phyloP scores from a whole-genome alignment of 805 yeast species.

The Candida takata region DNA sequence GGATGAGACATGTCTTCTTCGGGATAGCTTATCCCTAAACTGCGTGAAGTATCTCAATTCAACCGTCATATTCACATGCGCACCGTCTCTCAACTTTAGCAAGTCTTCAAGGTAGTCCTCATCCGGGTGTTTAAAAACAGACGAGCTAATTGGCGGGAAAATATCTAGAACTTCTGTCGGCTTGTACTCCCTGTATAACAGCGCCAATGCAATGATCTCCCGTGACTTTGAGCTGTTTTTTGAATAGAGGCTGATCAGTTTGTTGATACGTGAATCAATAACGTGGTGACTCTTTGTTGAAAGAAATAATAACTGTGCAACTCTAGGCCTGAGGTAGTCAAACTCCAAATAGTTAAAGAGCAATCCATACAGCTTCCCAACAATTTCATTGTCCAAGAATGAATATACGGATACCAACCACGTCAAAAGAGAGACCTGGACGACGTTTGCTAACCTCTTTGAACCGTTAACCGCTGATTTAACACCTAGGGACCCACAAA shows the following conservation, averaged over 20 bases:
- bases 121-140: conserved; percentile 21
- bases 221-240: conserved; percentile 12
- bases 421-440: conserved; percentile 25
- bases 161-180: conserved; percentile 22
- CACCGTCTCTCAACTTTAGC: neutral
- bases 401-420: conserved; percentile 31
- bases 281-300: conserved; percentile 25
- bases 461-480: conserved; percentile 18
- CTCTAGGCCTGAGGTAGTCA: conserved; percentile 28
- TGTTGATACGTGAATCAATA: conserved; percentile 23
- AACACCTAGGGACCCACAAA: conserved; percentile 27
- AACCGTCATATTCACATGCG: too few species aligned
- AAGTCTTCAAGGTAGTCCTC: conserved; percentile 7
- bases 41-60: conserved; percentile 1
- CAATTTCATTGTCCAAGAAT: conserved; percentile 11
- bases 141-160: conserved; percentile 20
- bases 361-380: conserved; percentile 20
- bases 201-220: conserved; percentile 18
- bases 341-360: conserved; percentile 30
- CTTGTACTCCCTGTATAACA: conserved; percentile 16
- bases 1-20: conserved; percentile 6
- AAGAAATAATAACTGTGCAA: conserved; percentile 29
- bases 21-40: conserved; percentile 13
- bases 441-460: conserved; percentile 11
- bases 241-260: conserved; percentile 17